A percentile compares a stretch with the other conserved stretches of the same genome.
phyloP scores from a whole-genome alignment of 163 green algal genomes.

The Dunaliella salina region DNA sequence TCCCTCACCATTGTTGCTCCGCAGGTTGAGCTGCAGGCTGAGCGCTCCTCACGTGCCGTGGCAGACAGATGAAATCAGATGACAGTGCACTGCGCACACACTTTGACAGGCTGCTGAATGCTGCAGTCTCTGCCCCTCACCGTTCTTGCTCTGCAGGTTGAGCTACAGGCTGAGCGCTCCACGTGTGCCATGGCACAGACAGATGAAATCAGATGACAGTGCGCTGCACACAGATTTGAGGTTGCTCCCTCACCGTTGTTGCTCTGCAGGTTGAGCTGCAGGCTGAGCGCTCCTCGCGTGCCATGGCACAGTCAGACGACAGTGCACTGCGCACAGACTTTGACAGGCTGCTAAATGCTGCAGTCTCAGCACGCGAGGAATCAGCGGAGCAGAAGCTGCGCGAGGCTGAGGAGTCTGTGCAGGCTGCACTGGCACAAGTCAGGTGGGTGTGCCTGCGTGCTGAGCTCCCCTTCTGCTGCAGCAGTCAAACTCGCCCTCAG shows the following conservation, averaged over 20 bases:
- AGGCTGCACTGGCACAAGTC: not conserved
- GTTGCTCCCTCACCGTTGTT: too few species aligned
- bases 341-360: conserved; percentile 21
- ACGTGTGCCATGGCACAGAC: not conserved
- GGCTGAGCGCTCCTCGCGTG: conserved; percentile 20
- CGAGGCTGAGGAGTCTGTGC: conserved; percentile 10
- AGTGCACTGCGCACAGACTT: conserved; percentile 25
- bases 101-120: too few species aligned
- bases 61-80: too few species aligned
- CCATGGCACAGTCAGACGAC: conserved; percentile 13
- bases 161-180: conserved; percentile 5
- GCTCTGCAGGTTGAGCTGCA: conserved; percentile 18
- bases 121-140: too few species aligned
- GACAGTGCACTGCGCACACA: not conserved
- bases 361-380: conserved; percentile 26
- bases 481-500: too few species aligned
- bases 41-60: not conserved
- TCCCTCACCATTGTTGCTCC: not conserved
- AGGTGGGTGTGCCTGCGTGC: not conserved
- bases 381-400: conserved; percentile 24
- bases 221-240: too few species aligned
- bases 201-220: not conserved
- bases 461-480: too few species aligned
- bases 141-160: conserved; percentile 1
- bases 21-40: conserved; percentile 9